These are phyloP conservation scores for Wallacemonas sp. DNA, from an alignment of 208 protist genomes.

Conservation along the genomic window DNA sequence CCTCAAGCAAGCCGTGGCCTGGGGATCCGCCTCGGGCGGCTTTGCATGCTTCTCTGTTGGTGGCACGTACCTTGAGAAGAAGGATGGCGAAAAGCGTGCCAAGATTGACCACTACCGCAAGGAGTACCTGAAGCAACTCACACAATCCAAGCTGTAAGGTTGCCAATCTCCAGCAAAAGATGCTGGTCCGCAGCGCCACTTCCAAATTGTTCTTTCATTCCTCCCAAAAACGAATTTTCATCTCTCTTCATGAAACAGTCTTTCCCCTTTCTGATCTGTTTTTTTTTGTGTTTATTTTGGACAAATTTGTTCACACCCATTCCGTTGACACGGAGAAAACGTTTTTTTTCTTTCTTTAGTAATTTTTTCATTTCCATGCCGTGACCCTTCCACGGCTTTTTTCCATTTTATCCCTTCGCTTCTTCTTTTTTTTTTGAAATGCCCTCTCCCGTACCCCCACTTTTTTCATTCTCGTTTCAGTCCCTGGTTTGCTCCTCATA, in stretches of 20 bases:
- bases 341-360: slow-evolving; percentile 14
- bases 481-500: no score
- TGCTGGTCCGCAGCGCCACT: not conserved
- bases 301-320: not conserved
- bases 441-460: no score
- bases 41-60: slow-evolving; percentile 31
- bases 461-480: no score
- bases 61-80: slow-evolving; percentile 31
- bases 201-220: not conserved
- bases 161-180: not conserved
- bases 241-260: slow-evolving; percentile 12
- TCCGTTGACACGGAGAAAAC: slow-evolving; percentile 5
- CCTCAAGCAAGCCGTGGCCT: slow-evolving; percentile 21
- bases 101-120: slow-evolving; percentile 20
- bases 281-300: not conserved
- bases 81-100: slow-evolving; percentile 31
- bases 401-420: not conserved
- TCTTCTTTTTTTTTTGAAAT: slow-evolving; percentile 17
- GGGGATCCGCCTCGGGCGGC: slow-evolving; percentile 24
- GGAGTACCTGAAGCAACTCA: slow-evolving; percentile 21
- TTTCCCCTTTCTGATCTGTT: not conserved
- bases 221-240: slow-evolving; percentile 9
- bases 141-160: slow-evolving; percentile 10
- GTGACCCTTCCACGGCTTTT: not conserved
- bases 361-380: slow-evolving; percentile 10